A percentile compares a stretch with the other conserved stretches of the same genome.
Evolutionary conservation across 352 stramenopile species (phyloP).

Genomic region (Phytopythium cucurbitacearum): DNA sequence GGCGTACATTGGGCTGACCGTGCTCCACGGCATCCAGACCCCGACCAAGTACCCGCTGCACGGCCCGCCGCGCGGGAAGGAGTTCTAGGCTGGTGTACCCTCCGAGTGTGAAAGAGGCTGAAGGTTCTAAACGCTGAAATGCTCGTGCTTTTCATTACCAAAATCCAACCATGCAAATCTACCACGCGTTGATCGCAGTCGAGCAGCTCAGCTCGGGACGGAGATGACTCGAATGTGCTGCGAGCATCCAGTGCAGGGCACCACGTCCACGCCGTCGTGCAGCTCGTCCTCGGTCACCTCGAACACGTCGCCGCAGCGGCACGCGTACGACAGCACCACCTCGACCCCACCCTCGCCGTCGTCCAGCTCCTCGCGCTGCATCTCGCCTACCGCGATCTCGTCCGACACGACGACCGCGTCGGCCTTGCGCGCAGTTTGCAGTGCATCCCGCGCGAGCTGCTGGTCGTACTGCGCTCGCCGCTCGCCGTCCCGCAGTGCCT

Average conservation of each 20-base stretch:
- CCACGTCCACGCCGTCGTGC: slow-evolving; percentile 55
- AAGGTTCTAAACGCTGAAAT: too few species aligned
- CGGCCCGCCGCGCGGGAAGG: slow-evolving; percentile 74
- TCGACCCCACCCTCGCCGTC: slow-evolving; percentile 33
- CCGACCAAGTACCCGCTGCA: slow-evolving; percentile 64
- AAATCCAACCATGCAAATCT: slow-evolving; percentile 1
- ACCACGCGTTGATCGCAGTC: neutral
- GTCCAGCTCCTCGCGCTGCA: slow-evolving; percentile 33
- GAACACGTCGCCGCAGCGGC: slow-evolving; percentile 72
- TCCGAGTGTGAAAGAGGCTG: too few species aligned
- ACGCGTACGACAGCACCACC: slow-evolving; percentile 53
- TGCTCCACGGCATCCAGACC: slow-evolving; percentile 76
- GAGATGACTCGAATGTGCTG: slow-evolving; percentile 66
- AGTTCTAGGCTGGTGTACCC: slow-evolving; percentile 45
- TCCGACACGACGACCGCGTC: slow-evolving; percentile 65
- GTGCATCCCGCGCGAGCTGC: slow-evolving; percentile 28
- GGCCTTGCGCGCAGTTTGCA: slow-evolving; percentile 28
- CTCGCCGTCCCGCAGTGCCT: slow-evolving; percentile 45
- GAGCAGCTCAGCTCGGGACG: neutral
- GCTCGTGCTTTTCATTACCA: neutral
- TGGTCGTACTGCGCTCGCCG: slow-evolving; percentile 50
- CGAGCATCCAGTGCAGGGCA: slow-evolving; percentile 78
- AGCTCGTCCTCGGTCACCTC: slow-evolving; percentile 64
- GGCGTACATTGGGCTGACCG: slow-evolving; percentile 62
- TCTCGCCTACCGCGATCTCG: slow-evolving; percentile 38